Conservation (phyloP, 2,329 filamentous ascomycete species). For the Aspergillus flavus region DNA sequence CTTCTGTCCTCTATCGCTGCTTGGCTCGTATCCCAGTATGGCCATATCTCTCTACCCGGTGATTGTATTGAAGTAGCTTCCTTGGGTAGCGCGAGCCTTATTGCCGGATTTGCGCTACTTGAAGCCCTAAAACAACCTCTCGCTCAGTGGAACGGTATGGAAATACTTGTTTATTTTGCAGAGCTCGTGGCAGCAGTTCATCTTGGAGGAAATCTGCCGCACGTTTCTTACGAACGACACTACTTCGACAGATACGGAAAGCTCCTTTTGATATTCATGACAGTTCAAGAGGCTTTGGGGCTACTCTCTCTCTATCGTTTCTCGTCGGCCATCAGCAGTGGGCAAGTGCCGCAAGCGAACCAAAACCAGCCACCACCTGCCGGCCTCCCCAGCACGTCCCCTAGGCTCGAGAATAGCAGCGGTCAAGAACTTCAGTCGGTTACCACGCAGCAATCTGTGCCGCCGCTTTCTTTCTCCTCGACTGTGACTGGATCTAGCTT, state of each 20-base stretch:
- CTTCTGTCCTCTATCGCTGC: slow-evolving; percentile 33
- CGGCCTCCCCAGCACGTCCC: slow-evolving; percentile 1
- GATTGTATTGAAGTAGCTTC: slow-evolving; percentile 43
- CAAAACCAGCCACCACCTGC: slow-evolving; percentile 5
- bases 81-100: slow-evolving; percentile 42
- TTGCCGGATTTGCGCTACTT: slow-evolving; percentile 44
- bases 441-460: slow-evolving; percentile 23
- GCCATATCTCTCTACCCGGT: slow-evolving; percentile 33
- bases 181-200: slow-evolving; percentile 43
- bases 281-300: slow-evolving; percentile 39
- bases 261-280: slow-evolving; percentile 42
- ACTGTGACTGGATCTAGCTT: slow-evolving; percentile 31
- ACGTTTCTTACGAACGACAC: slow-evolving; percentile 31
- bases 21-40: slow-evolving; percentile 38
- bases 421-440: slow-evolving; percentile 24
- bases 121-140: slow-evolving; percentile 41
- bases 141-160: slow-evolving; percentile 40
- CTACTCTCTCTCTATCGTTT: slow-evolving; percentile 30
- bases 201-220: slow-evolving; percentile 39
- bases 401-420: slow-evolving; percentile 17
- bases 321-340: not conserved
- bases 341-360: slow-evolving; percentile 14
- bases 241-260: slow-evolving; percentile 45
- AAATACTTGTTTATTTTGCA: slow-evolving; percentile 41
- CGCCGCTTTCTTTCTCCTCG: slow-evolving; percentile 36